Evolutionary conservation across 1,284 basidiomycete species (phyloP), one percentile per base, ranked within the genome.

Genomic region (Ceratobasidium sp.): DNA sequence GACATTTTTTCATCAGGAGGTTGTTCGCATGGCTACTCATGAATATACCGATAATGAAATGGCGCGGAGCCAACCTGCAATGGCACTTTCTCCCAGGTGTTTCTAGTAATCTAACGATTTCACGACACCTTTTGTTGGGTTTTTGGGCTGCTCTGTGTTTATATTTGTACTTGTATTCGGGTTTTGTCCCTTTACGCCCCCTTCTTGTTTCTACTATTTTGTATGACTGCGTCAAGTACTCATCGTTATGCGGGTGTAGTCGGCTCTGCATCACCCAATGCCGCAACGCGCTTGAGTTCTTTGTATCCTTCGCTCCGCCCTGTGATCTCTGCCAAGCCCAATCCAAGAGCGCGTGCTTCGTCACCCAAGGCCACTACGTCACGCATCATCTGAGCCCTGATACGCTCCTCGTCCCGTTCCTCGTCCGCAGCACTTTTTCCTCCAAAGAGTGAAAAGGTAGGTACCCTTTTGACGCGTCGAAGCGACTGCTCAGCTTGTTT

Each of bases 401-500:
- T 94, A 49, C 91, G 88, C 79, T 90, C 92, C 79, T 94, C 92
- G 76, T 94, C 94, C 49, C 86, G 86, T 71, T 93, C 92, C 41
- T 90, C 90, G 22, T 91, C 89, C 54, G 66, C 78, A 43, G 78
- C 74, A 1, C 83, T 79, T 61, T 83, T 85, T 46, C 89, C 85
- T 43, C 80, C 78, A 79, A 97, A 96, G 31, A 95, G 83, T 1
- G 92, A 92, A 80, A 95, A 93, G 16, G 90, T 86, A 0, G 88
- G 84, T 78, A 92, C 93, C 81, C 93, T 96, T 79, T 95, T 94
- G 77, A 96, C 86, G 54, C 92, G 88, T 27, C 91, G 85, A 39
- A 98, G 84, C 7, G 94, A 91, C 79, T 96, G 94, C 79, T 98
- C 94, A 0, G 93, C 93, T 84, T 96, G 96, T 81, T 90, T 92